These are phyloP conservation scores for Fraxinus xanthoxyloides DNA, from an alignment of 305 asterid genomes.

Conservation along the genomic window DNA sequence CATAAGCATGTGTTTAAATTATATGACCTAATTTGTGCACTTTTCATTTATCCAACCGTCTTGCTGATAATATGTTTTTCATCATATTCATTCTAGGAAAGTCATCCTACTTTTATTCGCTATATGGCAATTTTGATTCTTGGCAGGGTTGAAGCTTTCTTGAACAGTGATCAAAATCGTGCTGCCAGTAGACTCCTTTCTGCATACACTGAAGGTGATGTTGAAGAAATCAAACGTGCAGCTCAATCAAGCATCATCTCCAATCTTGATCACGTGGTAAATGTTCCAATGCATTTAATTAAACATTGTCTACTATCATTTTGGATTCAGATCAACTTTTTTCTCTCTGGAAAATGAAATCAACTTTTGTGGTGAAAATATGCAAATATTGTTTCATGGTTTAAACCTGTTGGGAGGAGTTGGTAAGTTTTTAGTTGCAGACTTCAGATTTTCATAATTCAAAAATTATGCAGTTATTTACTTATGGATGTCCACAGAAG, in stretches of 20 bases:
- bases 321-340: background rate
- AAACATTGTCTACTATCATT: background rate
- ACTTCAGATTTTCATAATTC: background rate
- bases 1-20: background rate
- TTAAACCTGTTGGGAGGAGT: background rate
- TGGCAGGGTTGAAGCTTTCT: constrained; percentile 77
- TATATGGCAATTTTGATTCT: constrained; percentile 23
- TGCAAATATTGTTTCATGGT: background rate
- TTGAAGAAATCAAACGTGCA: constrained; percentile 81
- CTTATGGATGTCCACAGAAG: background rate
- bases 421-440: background rate
- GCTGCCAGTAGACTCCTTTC: constrained; percentile 78
- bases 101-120: background rate
- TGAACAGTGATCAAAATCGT: constrained; percentile 87
- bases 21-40: background rate
- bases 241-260: constrained; percentile 75
- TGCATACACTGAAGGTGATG: constrained; percentile 81
- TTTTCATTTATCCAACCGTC: background rate
- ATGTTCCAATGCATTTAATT: constrained; percentile 20
- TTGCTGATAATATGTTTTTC: background rate
- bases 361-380: background rate
- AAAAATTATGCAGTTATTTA: background rate
- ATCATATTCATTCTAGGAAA: constrained; percentile 1
- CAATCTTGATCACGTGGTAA: constrained; percentile 82
- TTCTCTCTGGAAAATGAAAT: background rate